Percentiles rank a stretch among this genome's conserved stretches.
Evolutionary conservation across 768 basidiomycete genomes (phyloP).

Genomic region (Coprinopsis cinerea): DNA sequence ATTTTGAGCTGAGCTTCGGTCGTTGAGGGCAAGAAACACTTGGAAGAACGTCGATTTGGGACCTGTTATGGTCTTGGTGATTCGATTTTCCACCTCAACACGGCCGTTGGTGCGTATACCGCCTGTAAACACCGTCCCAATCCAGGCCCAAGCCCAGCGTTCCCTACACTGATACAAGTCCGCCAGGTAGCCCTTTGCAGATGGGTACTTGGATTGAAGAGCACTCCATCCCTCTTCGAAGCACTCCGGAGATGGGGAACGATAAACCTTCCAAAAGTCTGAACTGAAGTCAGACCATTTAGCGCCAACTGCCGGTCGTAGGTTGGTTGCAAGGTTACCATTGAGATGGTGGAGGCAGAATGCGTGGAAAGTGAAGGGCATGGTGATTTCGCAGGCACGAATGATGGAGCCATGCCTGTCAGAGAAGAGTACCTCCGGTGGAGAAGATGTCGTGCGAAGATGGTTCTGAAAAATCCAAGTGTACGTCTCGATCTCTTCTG

Average conservation of each 20-base stretch:
- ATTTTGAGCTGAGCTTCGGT: conserved; percentile 16
- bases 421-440: conserved; percentile 11
- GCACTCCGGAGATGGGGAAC: conserved; percentile 21
- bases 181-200: conserved; percentile 21
- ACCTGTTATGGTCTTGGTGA: conserved; percentile 21
- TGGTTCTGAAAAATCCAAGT: conserved; percentile 18
- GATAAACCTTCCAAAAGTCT: conserved; percentile 23
- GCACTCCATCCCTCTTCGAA: conserved; percentile 19
- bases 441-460: conserved; percentile 4
- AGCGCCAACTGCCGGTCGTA: conserved; percentile 14
- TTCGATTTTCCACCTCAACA: conserved; percentile 24
- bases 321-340: conserved; percentile 19
- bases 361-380: conserved; percentile 10
- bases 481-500: conserved; percentile 11
- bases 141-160: conserved; percentile 31
- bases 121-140: conserved; percentile 23
- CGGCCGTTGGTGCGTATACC: conserved; percentile 29
- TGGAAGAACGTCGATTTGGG: conserved; percentile 20
- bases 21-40: conserved; percentile 21
- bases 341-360: conserved; percentile 24
- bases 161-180: conserved; percentile 22
- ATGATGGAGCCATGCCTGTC: conserved; percentile 13
- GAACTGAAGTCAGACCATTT: conserved; percentile 18
- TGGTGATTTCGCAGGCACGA: neutral
- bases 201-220: conserved; percentile 15